Percentiles rank a stretch among this genome's conserved stretches.
These are phyloP conservation scores for Trypanosomatidae sp. DNA, from an alignment of 208 protist species.

Conservation along the genomic window DNA sequence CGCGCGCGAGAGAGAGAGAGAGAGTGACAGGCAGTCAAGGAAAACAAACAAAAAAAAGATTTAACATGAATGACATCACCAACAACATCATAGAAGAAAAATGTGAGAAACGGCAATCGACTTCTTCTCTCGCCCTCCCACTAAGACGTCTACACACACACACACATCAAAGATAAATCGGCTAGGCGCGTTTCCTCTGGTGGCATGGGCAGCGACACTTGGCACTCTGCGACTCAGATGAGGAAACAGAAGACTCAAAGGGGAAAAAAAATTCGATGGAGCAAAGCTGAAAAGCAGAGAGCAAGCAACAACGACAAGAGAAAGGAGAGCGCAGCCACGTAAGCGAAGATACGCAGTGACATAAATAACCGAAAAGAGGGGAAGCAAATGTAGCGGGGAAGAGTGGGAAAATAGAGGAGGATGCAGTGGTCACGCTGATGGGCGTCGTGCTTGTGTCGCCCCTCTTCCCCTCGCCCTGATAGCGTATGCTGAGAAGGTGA, in stretches of 20 bases:
- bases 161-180: neutral
- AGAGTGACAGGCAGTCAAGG: neutral
- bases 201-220: neutral
- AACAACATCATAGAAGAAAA: neutral
- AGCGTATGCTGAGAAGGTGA: neutral
- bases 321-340: neutral
- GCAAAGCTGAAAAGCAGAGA: neutral
- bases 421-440: neutral
- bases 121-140: neutral
- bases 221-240: neutral
- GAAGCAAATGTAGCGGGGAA: neutral
- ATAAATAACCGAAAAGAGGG: neutral
- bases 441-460: neutral
- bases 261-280: neutral
- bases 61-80: neutral
- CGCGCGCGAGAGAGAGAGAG: neutral
- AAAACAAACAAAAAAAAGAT: neutral
- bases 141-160: neutral
- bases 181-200: neutral
- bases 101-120: neutral
- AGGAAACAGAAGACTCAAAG: neutral
- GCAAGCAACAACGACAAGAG: neutral
- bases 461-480: neutral
- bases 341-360: neutral
- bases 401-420: neutral